These are phyloP conservation scores for Bruguiera hainesii DNA, from an alignment of 441 rosid species.

Conservation along the genomic window DNA sequence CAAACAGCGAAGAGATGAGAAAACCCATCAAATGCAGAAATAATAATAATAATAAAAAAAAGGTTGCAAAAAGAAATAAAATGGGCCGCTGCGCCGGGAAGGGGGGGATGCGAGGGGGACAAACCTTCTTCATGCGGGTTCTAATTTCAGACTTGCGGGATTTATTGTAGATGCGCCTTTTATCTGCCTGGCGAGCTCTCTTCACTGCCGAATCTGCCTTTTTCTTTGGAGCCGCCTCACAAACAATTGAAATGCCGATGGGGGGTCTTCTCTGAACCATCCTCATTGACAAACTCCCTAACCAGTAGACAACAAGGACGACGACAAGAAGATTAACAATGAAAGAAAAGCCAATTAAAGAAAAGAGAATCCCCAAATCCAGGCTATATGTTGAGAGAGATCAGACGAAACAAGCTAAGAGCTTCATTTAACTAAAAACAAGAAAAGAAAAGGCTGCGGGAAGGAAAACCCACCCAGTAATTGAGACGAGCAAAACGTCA, in stretches of 20 bases:
- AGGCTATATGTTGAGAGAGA: too few species aligned
- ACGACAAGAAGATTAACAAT: background rate
- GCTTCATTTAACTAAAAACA: too few species aligned
- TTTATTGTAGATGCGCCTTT: slow-evolving; percentile 72
- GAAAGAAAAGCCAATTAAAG: background rate
- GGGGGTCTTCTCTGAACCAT: slow-evolving; percentile 32
- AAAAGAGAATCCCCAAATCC: background rate
- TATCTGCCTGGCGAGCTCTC: slow-evolving; percentile 83
- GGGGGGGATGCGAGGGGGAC: background rate
- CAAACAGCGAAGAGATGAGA: too few species aligned
- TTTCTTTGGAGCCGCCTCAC: slow-evolving; percentile 67
- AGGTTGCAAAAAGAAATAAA: background rate
- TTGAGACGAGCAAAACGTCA: too few species aligned
- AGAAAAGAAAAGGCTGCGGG: too few species aligned
- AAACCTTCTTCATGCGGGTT: slow-evolving; percentile 94
- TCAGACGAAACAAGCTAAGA: too few species aligned
- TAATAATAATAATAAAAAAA: too few species aligned
- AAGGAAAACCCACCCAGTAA: too few species aligned
- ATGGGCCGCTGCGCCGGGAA: background rate
- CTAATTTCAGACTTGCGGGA: slow-evolving; percentile 80
- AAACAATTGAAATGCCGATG: slow-evolving; percentile 47
- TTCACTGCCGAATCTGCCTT: slow-evolving; percentile 87
- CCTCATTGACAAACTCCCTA: slow-evolving; percentile 49
- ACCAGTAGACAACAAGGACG: slow-evolving; percentile 7
- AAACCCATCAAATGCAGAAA: too few species aligned